Evolutionary conservation across 2,329 filamentous ascomycete species (phyloP), one percentile per base, ranked within the genome.

Genomic region (Trematosphaeria pertusa): DNA sequence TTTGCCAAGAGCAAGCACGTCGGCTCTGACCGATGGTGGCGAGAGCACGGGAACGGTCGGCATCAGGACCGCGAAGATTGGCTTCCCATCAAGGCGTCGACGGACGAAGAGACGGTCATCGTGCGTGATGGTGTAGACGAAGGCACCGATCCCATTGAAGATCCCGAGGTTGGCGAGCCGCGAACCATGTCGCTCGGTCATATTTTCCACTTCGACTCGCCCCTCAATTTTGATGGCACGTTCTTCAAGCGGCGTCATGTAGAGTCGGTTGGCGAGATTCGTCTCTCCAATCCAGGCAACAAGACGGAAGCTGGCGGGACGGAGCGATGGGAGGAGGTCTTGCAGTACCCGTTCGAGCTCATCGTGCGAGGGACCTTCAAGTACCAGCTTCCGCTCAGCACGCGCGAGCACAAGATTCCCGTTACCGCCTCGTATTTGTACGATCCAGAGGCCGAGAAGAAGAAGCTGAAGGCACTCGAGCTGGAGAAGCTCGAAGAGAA

Each of bases 1-100:
- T 97, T 97, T 72, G 94, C 94, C 21, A 96, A 95, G 73, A 97
- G 91, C 49, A 90, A 89, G 50, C 89, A 93, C 66, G 88, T 93
- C 10, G 89, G 89, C n/a, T 78, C 76, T 9, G 79, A 81, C 45
- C 63, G 56, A 33, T 74, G 66, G 69, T 75, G 72, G 72, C 66
- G 69, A 5, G 67, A 74, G 20, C 70, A 74, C 42, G 64, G 62
- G 7, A 55, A 60, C 6, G 54, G 52, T 10, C 41, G 38, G 6
- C 50, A 59, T 11, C 49, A 63, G 20, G 40, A 58, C 17, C 33
- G 58, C 21, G 65, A 69, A 41, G 48, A 63, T 8, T 70, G 65
- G 64, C 46, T 46, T 14, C 59, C 48, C 1, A 60, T 68, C 31
- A 47, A 61, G 5, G 40, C 48, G 5, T 12, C 33, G 5, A 17